phyloP scores from a whole-genome alignment of 441 rosid species.

The Adansonia gregorii region DNA sequence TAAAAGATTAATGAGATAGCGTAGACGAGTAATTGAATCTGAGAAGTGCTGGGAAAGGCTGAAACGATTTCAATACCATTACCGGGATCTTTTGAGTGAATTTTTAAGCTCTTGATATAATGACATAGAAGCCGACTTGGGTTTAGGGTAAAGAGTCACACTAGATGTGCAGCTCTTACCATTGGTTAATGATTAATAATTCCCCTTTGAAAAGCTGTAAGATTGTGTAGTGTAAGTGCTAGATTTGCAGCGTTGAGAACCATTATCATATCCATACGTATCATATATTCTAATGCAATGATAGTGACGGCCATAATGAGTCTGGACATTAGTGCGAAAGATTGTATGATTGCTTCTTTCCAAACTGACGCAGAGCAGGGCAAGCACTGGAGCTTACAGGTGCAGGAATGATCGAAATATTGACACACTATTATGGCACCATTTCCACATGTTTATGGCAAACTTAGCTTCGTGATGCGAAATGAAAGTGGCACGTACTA shows the following conservation, averaged over 20 bases:
- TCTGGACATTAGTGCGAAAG: not conserved
- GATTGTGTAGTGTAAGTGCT: not conserved
- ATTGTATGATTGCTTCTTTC: not conserved
- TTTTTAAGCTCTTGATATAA: too few species aligned
- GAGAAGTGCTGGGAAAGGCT: not conserved
- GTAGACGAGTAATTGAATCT: not conserved
- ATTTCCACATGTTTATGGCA: not conserved
- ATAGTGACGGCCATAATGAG: not conserved
- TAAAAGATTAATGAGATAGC: too few species aligned
- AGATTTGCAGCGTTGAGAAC: not conserved
- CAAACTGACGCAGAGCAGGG: not conserved
- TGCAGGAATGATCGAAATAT: not conserved
- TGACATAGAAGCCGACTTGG: too few species aligned
- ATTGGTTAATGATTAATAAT: not conserved
- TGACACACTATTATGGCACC: not conserved
- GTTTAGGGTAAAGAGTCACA: not conserved
- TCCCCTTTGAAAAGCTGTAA: constrained; percentile 7
- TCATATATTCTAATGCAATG: not conserved
- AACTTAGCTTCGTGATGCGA: too few species aligned
- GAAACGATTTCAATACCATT: too few species aligned
- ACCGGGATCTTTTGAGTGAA: too few species aligned
- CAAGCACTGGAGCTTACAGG: not conserved
- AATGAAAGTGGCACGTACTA: too few species aligned
- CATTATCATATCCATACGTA: not conserved
- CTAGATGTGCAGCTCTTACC: not conserved